These are phyloP conservation scores for Suaeda aralocaspica DNA, from an alignment of 148 eudicot genomes.

Conservation along the genomic window DNA sequence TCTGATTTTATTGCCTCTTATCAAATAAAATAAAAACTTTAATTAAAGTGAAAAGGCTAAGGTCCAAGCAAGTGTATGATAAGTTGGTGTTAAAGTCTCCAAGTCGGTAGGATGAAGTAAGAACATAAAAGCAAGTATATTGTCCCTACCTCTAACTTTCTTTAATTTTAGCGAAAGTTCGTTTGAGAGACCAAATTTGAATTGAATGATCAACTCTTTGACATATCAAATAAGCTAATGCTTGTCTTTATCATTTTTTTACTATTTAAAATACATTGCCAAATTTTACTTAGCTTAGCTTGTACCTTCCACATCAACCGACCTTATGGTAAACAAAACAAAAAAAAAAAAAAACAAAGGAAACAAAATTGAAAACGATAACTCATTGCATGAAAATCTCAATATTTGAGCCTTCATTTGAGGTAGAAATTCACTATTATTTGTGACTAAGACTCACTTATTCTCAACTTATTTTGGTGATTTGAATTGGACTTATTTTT, in stretches of 20 bases:
- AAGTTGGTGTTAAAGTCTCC: not conserved
- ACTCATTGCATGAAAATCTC: not conserved
- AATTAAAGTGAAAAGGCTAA: too few relatives aligned
- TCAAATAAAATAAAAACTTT: too few relatives aligned
- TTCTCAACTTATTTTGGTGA: too few relatives aligned
- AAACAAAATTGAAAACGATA: not conserved
- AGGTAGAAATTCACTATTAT: not conserved
- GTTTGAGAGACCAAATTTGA: not conserved
- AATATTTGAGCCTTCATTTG: not conserved
- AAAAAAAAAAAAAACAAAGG: not conserved
- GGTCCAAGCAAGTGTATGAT: not conserved
- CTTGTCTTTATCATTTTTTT: not conserved
- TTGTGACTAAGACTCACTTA: too few relatives aligned
- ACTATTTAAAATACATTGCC: not conserved
- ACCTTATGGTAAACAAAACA: too few relatives aligned
- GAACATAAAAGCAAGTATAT: not conserved
- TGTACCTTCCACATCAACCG: not conserved
- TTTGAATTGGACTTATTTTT: too few relatives aligned
- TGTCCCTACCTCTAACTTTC: not conserved
- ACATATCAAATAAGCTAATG: conserved; percentile 3
- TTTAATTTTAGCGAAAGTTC: not conserved
- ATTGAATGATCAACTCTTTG: not conserved
- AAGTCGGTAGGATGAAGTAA: not conserved
- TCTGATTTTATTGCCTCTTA: too few relatives aligned
- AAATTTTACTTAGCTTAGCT: not conserved